Percentiles rank a stretch among this genome's conserved stretches.
phyloP scores from a whole-genome alignment of 148 eudicot species.

The Cornus controversa region DNA sequence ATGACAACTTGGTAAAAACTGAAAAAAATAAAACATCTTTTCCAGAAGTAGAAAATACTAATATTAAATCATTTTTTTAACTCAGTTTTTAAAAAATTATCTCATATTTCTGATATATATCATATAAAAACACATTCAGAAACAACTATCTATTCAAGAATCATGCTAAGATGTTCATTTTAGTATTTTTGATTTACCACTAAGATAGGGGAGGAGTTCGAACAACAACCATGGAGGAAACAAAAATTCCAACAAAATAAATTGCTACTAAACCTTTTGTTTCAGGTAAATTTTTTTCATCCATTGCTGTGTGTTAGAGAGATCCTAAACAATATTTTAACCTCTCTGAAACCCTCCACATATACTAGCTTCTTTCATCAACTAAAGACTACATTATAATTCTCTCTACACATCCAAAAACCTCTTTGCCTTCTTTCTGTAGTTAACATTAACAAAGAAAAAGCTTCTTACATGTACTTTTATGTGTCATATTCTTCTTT shows the following conservation, averaged over 20 bases:
- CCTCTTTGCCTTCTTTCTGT: slow-evolving; percentile 19
- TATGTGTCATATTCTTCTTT: slow-evolving; percentile 16
- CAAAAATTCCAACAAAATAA: background rate
- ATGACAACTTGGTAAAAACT: too few species aligned
- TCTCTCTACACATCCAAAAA: background rate
- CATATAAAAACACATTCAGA: background rate
- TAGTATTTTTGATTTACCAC: background rate
- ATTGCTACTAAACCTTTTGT: background rate
- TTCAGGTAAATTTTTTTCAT: slow-evolving; percentile 8
- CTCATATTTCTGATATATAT: too few species aligned
- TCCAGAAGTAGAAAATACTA: too few species aligned
- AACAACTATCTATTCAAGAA: background rate
- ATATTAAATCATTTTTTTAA: too few species aligned
- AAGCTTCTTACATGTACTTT: slow-evolving; percentile 1
- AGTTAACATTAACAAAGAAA: slow-evolving; percentile 12
- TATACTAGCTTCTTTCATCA: background rate
- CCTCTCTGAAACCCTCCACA: slow-evolving; percentile 15
- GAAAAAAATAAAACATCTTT: too few species aligned
- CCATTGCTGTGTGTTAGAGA: slow-evolving; percentile 14
- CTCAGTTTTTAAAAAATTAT: too few species aligned
- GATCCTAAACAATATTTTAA: slow-evolving; percentile 18
- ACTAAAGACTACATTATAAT: background rate
- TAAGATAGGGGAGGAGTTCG: too few species aligned
- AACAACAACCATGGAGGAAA: background rate
- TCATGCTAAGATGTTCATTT: background rate